Evolutionary conservation across 805 yeast genomes (phyloP), one percentile per base, ranked within the genome.

Genomic region (Ogataea pilisensis): DNA sequence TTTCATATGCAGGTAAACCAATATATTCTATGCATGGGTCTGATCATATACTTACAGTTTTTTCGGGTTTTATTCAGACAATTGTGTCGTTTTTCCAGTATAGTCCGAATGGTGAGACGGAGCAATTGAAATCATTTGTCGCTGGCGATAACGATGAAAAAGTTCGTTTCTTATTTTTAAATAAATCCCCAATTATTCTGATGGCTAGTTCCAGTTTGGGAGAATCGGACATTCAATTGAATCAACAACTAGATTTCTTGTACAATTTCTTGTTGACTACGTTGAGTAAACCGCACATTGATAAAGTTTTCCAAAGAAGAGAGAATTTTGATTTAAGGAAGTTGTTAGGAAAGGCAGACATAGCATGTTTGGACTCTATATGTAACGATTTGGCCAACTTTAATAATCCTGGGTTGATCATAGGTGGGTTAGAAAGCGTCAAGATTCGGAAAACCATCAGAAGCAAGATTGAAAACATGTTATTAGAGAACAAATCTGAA

Each of bases 1-100:
- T 89, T 8, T 85, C 95, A 0, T 66, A 80, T 2, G 95, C 96
- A 1, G 96, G 96, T 0, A 89, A 89, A 57, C 95, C 95, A 2
- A 82, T 89, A 5, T 89, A 83, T 60, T 77, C 95, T 2, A 68
- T 82, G 70, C 77, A 80, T 56, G 95, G 93, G 2, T 66, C 78
- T 2, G 90, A 85, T 39, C 81, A 78, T 28, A 61, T 78, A 13
- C 68, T 83, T 2, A 64, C 85, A 33, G 82, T 87, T 0, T 82
- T 83, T 52, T 78, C 83, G 66, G 96, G 95, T 1, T 68, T 89
- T 2, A 73, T 89, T 2, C 90, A 89, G 49, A 86, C 96, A 0
- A 75, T 89, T 6, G 73, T 87, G 8, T 76, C 83, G 9, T 81
- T 80, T 37, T 89, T 85, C 56, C 75, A 78, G 49, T 72, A 69